A percentile compares a stretch with the other conserved stretches of the same genome.
phyloP scores from a whole-genome alignment of 805 yeast species.

The Pichia occidentalis region DNA sequence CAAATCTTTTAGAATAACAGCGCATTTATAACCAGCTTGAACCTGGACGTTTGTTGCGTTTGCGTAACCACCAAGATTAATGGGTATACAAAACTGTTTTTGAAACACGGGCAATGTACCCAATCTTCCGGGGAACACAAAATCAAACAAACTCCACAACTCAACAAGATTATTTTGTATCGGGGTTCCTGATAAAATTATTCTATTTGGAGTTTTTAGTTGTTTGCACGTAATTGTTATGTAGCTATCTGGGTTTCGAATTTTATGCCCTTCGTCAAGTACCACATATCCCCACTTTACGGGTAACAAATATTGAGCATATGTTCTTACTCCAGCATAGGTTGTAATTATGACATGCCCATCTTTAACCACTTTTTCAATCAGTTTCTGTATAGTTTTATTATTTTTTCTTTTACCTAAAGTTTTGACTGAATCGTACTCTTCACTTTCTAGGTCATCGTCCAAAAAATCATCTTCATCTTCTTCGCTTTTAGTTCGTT shows the following conservation, averaged over 20 bases:
- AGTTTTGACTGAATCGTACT: conserved; percentile 27
- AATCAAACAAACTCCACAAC: conserved; percentile 92
- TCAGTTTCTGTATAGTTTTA: conserved; percentile 33
- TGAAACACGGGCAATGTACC: conserved; percentile 96
- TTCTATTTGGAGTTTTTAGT: conserved; percentile 73
- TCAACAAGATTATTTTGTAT: conserved; percentile 90
- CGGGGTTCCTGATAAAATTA: conserved; percentile 93
- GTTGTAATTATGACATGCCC: conserved; percentile 91
- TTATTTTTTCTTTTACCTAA: conserved; percentile 25
- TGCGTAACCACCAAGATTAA: conserved; percentile 96
- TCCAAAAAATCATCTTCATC: conserved; percentile 46
- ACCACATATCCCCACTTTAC: conserved; percentile 85
- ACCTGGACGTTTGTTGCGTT: conserved; percentile 95
- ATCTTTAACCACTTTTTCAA: conserved; percentile 49
- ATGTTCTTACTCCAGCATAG: conserved; percentile 51
- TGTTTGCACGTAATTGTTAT: conserved; percentile 82
- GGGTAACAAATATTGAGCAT: conserved; percentile 56
- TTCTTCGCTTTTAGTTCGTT: conserved; percentile 19
- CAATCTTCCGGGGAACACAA: conserved; percentile 87
- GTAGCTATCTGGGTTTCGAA: conserved; percentile 88
- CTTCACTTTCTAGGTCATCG: conserved; percentile 40
- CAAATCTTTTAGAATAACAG: conserved; percentile 79
- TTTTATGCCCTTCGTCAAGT: conserved; percentile 94
- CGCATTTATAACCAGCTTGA: conserved; percentile 94
- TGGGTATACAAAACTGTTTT: conserved; percentile 85